phyloP scores from a whole-genome alignment of 2,329 filamentous ascomycete genomes.

The Colletotrichum sp. region DNA sequence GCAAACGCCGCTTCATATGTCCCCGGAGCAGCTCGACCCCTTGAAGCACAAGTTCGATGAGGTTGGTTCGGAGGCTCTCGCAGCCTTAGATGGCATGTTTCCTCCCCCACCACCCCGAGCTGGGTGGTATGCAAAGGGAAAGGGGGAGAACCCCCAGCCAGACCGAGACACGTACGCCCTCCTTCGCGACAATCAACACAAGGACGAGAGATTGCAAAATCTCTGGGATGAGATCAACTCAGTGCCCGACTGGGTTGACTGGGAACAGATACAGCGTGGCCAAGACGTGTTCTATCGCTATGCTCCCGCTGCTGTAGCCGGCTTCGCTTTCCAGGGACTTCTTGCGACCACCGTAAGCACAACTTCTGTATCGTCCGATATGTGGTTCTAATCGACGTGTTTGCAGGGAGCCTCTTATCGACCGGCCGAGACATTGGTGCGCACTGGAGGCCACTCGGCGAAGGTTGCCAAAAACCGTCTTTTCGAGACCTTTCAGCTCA shows the following conservation, averaged over 20 bases:
- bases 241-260: conserved; percentile 67
- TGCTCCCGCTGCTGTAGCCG: conserved; percentile 62
- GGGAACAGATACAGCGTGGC: conserved; percentile 65
- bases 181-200: conserved; percentile 38
- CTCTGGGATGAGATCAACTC: conserved; percentile 63
- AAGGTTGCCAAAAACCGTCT: conserved; percentile 63
- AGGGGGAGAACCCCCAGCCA: background rate
- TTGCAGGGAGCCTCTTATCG: conserved; percentile 2
- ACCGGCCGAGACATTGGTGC: conserved; percentile 65
- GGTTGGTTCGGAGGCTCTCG: background rate
- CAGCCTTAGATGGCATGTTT: background rate
- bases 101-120: background rate
- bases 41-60: background rate
- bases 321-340: conserved; percentile 37
- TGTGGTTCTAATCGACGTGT: background rate
- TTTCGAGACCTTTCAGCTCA: conserved; percentile 41
- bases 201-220: conserved; percentile 46
- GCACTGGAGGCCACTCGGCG: conserved; percentile 66
- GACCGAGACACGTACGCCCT: background rate
- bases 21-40: background rate
- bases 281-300: conserved; percentile 69
- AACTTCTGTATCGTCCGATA: conserved; percentile 42
- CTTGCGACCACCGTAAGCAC: conserved; percentile 56
- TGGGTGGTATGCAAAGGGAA: background rate
- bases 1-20: background rate